Conservation (phyloP, 1,139 yeast species). For the Geotrichum restrictum region DNA sequence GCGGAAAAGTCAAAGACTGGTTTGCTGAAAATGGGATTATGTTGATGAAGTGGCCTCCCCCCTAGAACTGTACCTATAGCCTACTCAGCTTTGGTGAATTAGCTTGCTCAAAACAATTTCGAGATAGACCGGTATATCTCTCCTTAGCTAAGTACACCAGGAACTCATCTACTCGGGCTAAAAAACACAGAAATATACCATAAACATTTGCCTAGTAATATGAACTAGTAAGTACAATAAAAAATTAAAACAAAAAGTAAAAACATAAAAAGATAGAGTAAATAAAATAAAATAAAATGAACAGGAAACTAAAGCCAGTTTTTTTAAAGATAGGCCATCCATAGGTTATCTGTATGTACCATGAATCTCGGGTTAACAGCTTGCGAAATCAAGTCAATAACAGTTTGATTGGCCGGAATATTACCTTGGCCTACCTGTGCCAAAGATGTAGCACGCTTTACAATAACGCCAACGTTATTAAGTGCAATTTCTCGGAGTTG, state of each 20-base stretch:
- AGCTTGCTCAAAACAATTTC: too few species aligned
- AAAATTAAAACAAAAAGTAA: constrained; percentile 1
- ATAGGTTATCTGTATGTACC: constrained; percentile 86
- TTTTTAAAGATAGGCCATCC: constrained; percentile 85
- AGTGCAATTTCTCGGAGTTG: constrained; percentile 84
- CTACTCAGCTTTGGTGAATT: too few species aligned
- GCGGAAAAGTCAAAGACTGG: too few species aligned
- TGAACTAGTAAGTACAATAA: background rate
- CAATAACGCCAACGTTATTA: constrained; percentile 79
- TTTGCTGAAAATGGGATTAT: too few species aligned
- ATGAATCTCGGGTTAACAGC: constrained; percentile 94
- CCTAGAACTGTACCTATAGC: too few species aligned
- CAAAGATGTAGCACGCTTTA: constrained; percentile 57
- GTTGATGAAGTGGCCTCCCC: too few species aligned
- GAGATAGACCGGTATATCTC: too few species aligned
- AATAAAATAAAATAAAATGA: constrained; percentile 9
- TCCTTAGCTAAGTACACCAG: too few species aligned
- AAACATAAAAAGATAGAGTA: constrained; percentile 3
- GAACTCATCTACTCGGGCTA: too few species aligned
- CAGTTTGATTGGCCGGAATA: constrained; percentile 85
- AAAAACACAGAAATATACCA: too few species aligned
- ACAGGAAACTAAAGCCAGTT: constrained; percentile 4
- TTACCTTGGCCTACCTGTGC: constrained; percentile 76
- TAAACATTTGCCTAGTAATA: background rate
- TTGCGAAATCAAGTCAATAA: constrained; percentile 84